phyloP scores from a whole-genome alignment of 352 stramenopile genomes.

The Phytophthora cryptogea region DNA sequence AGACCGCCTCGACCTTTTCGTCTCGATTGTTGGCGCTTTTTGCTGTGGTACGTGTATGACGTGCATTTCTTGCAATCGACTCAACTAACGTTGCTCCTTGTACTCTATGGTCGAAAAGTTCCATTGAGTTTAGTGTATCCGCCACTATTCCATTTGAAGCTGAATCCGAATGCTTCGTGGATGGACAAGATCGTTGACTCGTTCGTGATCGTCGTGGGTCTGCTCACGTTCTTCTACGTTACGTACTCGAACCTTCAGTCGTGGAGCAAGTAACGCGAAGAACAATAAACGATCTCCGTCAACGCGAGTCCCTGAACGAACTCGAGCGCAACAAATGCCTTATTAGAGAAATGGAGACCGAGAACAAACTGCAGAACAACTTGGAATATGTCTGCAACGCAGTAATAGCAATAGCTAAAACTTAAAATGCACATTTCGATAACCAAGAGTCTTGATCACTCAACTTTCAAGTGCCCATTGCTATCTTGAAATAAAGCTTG shows the following conservation, averaged over 20 bases:
- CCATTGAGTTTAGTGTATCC: constrained; percentile 84
- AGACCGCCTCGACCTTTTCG: constrained; percentile 74
- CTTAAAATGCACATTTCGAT: background rate
- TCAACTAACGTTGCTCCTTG: constrained; percentile 8
- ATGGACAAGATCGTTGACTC: constrained; percentile 64
- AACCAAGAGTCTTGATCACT: background rate
- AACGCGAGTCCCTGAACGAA: background rate
- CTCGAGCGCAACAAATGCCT: too few relatives aligned
- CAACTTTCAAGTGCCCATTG: background rate
- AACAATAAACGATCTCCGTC: background rate
- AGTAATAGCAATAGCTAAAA: background rate
- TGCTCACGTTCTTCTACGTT: constrained; percentile 83
- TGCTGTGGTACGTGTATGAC: constrained; percentile 65
- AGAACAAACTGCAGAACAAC: too few relatives aligned
- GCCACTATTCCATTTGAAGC: constrained; percentile 79
- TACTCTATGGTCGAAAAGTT: constrained; percentile 39
- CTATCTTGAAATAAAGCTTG: constrained; percentile 10
- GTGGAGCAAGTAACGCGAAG: constrained; percentile 47
- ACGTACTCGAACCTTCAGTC: constrained; percentile 79
- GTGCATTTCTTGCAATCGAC: background rate
- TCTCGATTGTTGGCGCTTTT: constrained; percentile 81
- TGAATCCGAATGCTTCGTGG: constrained; percentile 48
- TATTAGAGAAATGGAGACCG: too few relatives aligned
- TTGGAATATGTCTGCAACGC: too few relatives aligned
- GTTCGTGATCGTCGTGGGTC: constrained; percentile 60